These are phyloP conservation scores for Teratosphaeria epicoccoides DNA, from an alignment of 2,329 filamentous ascomycete species.

Conservation along the genomic window DNA sequence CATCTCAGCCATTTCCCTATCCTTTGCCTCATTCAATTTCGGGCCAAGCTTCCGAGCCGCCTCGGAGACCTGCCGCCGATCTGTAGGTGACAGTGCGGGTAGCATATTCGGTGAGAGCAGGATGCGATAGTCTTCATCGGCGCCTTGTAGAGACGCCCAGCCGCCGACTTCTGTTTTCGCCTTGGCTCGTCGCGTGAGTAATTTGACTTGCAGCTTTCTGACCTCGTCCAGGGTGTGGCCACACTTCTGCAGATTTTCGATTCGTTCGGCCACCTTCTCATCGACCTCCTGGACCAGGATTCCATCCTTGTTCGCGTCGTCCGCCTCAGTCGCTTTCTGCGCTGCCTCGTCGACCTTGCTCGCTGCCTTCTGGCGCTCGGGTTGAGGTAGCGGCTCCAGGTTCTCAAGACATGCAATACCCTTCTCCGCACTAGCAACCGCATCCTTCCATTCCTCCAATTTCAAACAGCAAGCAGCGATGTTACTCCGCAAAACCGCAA, in stretches of 20 bases:
- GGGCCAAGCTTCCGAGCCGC: slow-evolving; percentile 58
- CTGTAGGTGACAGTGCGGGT: slow-evolving; percentile 51
- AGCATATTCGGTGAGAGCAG: slow-evolving; percentile 42
- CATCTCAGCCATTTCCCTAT: slow-evolving; percentile 89
- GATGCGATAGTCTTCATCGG: slow-evolving; percentile 67
- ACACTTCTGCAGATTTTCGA: slow-evolving; percentile 32
- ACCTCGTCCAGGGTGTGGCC: slow-evolving; percentile 50
- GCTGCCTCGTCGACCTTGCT: slow-evolving; percentile 6
- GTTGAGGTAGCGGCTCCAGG: slow-evolving; percentile 37
- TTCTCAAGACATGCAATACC: slow-evolving; percentile 64
- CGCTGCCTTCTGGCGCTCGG: slow-evolving; percentile 13
- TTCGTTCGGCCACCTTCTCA: slow-evolving; percentile 33
- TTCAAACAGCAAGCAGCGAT: slow-evolving; percentile 83
- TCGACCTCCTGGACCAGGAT: slow-evolving; percentile 41
- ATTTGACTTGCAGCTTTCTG: slow-evolving; percentile 68
- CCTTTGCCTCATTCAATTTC: slow-evolving; percentile 64
- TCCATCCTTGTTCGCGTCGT: slow-evolving; percentile 11
- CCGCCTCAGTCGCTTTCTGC: slow-evolving; percentile 7
- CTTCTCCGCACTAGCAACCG: slow-evolving; percentile 60
- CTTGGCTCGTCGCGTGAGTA: slow-evolving; percentile 58
- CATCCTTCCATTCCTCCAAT: slow-evolving; percentile 73
- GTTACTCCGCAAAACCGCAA: slow-evolving; percentile 80
- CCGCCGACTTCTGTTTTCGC: slow-evolving; percentile 60
- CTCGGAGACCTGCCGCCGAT: slow-evolving; percentile 55
- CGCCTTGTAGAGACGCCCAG: slow-evolving; percentile 70